Evolutionary conservation across 2,329 filamentous ascomycete species (phyloP).

Genomic region (Esteya vermicola): DNA sequence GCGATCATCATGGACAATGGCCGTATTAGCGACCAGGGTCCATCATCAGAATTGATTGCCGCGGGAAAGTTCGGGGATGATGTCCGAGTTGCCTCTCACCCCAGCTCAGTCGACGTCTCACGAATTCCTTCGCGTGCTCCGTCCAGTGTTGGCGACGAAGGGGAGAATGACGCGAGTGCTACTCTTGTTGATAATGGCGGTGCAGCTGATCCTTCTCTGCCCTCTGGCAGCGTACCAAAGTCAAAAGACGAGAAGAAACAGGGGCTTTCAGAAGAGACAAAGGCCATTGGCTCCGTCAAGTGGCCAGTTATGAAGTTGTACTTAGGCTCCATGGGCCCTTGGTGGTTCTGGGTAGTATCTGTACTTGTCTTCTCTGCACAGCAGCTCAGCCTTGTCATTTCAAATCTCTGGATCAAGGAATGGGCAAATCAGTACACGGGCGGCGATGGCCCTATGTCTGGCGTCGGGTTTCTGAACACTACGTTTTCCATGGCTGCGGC

Average conservation of each 20-base stretch:
- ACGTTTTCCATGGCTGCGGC: constrained; percentile 1
- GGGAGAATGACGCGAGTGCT: constrained; percentile 35
- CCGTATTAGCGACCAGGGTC: constrained; percentile 61
- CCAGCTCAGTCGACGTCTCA: constrained; percentile 56
- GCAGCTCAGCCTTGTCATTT: constrained; percentile 73
- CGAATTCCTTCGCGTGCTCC: constrained; percentile 63
- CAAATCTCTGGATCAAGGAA: constrained; percentile 85
- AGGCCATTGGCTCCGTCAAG: constrained; percentile 77
- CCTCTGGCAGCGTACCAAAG: constrained; percentile 26
- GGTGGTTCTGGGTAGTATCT: constrained; percentile 85
- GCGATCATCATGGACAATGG: constrained; percentile 84
- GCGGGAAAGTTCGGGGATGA: constrained; percentile 88
- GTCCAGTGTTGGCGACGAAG: constrained; percentile 57
- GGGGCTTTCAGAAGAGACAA: constrained; percentile 55
- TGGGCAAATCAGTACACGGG: constrained; percentile 83
- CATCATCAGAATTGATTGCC: constrained; percentile 61
- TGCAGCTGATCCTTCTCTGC: constrained; percentile 29
- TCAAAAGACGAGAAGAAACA: constrained; percentile 28
- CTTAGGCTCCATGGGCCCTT: constrained; percentile 79
- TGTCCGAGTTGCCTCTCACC: constrained; percentile 53
- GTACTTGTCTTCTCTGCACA: constrained; percentile 63
- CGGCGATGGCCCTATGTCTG: background rate
- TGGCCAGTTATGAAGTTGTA: constrained; percentile 78
- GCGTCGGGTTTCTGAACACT: background rate
- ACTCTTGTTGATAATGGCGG: constrained; percentile 38